Evolutionary conservation across 2,329 filamentous ascomycete genomes (phyloP).

Genomic region (Helotiales sp.): DNA sequence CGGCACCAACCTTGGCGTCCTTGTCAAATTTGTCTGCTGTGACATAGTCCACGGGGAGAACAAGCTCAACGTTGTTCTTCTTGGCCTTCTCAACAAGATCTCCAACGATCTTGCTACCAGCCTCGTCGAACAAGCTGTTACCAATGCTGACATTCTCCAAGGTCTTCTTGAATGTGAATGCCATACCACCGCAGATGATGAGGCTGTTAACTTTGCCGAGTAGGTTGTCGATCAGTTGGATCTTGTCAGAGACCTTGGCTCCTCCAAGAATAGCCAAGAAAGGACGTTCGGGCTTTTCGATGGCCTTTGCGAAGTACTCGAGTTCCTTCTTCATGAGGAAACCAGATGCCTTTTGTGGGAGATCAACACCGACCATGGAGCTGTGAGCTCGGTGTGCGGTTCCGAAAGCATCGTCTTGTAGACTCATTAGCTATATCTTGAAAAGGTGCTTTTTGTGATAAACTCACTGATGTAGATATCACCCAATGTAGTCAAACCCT

Average conservation of each 20-base stretch:
- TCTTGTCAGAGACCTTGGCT: slow-evolving; percentile 99
- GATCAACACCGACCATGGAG: slow-evolving; percentile 96
- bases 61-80: slow-evolving; percentile 92
- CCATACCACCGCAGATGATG: slow-evolving; percentile 97
- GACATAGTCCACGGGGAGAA: slow-evolving; percentile 92
- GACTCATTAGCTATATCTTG: slow-evolving; percentile 17
- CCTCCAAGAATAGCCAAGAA: slow-evolving; percentile 99
- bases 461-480: slow-evolving; percentile 92
- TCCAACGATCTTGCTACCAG: slow-evolving; percentile 86
- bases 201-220: slow-evolving; percentile 97
- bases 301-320: slow-evolving; percentile 97
- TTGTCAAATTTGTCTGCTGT: slow-evolving; percentile 93
- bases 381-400: slow-evolving; percentile 98
- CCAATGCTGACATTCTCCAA: slow-evolving; percentile 88
- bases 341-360: slow-evolving; percentile 94
- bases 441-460: background rate
- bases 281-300: slow-evolving; percentile 88
- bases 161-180: slow-evolving; percentile 99
- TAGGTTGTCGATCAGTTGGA: slow-evolving; percentile 98
- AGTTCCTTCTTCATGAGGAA: slow-evolving; percentile 99
- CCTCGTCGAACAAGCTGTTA: slow-evolving; percentile 88
- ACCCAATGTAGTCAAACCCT: slow-evolving; percentile 89
- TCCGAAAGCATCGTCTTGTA: slow-evolving; percentile 90
- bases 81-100: slow-evolving; percentile 93
- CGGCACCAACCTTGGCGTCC: slow-evolving; percentile 77